Evolutionary conservation across 345 rosid species (phyloP), one percentile per base, ranked within the genome.

Genomic region (Citrus glauca): DNA sequence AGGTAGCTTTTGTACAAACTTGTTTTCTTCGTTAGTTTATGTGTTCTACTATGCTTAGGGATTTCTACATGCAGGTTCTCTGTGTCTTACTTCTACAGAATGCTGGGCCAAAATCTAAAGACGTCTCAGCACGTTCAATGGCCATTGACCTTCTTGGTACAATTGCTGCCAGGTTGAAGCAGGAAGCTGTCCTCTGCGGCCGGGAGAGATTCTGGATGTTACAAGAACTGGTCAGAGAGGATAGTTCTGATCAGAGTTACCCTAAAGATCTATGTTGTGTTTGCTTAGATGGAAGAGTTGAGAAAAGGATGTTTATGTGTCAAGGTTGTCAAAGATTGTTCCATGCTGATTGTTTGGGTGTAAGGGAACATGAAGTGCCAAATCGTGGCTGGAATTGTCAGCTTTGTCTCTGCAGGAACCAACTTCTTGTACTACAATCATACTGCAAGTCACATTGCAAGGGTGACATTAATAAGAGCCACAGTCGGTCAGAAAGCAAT

Each of bases 51-150:
- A 72, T 62, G 70, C 84, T 86, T 71, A 82, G 78, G 48, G 73
- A 66, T 70, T 70, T 77, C 78, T 74, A 42, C 77, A 74, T 83
- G 89, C 94, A 96, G 99, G 98, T 96, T 78, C 97, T 96, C 61
- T 96, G 99, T 53, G 99, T 96, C 82, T 86, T 96, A 75, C 91
- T 94, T 67, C 92, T 96, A 37, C 97, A 96, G 83, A 96, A 96
- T 84, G 98, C 98, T 61, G 99, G 99, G 78, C 87, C 90, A 76
- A 94, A 96, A 87, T 96, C 99, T 65, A 96, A 94, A 86, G 99
- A 96, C 71, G 78, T 86, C 27, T 84, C 98, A 76, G 98, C 92
- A 17, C 92, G 99, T 57, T 87, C 90, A 66, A 87, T 94, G 98
- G 97, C 99, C 86, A 96, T 96, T 81, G 98, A 96, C 74, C 85